Evolutionary conservation across 2,329 filamentous ascomycete genomes (phyloP).

Genomic region (Plectosphaerella cucumerina): DNA sequence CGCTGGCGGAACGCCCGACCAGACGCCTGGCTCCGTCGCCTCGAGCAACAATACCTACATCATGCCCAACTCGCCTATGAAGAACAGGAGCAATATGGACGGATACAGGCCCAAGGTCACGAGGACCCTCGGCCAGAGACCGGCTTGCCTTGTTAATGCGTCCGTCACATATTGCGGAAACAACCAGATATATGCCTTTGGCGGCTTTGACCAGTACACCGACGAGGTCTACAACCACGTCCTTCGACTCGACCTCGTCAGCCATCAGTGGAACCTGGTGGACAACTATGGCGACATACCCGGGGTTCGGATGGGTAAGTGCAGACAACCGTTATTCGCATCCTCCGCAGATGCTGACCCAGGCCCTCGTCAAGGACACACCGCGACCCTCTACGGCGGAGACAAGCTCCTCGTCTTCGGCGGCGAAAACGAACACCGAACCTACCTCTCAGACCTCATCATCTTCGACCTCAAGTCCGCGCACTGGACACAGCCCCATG

Average conservation of each 20-base stretch:
- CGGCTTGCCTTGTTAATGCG: conserved; percentile 93
- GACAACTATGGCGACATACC: conserved; percentile 99
- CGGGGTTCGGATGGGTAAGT: conserved; percentile 88
- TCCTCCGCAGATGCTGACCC: background rate
- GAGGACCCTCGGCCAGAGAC: conserved; percentile 72
- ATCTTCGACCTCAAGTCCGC: conserved; percentile 93
- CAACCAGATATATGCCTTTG: conserved; percentile 96
- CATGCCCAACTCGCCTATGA: conserved; percentile 81
- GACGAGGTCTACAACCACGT: conserved; percentile 99
- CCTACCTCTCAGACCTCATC: conserved; percentile 92
- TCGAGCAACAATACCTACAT: conserved; percentile 78
- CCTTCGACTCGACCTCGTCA: conserved; percentile 78
- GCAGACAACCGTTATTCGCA: no score
- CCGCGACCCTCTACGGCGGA: conserved; percentile 87
- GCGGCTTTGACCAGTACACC: conserved; percentile 97
- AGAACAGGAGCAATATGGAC: conserved; percentile 60
- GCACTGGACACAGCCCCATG: conserved; percentile 89
- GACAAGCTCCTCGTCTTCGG: conserved; percentile 97
- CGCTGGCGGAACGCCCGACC: conserved; percentile 26
- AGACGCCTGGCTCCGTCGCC: conserved; percentile 44
- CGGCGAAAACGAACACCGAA: conserved; percentile 95
- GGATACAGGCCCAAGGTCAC: conserved; percentile 82
- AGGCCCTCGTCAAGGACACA: conserved; percentile 63
- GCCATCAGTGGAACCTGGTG: conserved; percentile 89
- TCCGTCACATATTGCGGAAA: conserved; percentile 98